Base-by-base conservation (phyloP, 495 filamentous ascomycete species). In the Aspergillus ellipticus region DNA sequence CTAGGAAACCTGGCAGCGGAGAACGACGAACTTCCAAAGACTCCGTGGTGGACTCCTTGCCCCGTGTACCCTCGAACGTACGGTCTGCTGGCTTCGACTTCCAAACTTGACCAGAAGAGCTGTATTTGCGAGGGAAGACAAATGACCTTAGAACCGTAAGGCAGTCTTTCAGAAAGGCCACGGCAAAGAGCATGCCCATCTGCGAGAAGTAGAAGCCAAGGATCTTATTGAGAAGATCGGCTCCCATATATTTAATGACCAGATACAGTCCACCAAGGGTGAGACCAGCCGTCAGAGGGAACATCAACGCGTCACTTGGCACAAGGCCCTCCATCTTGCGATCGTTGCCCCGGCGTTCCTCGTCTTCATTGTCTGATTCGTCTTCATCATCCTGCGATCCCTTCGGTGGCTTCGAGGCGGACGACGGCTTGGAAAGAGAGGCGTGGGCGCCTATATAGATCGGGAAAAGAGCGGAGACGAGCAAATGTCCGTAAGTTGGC, bases 171-270 rank as follows among this genome's bases (percentile, higher is more conserved):
- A 86, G 58, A 15, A 96, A 76, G 28, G 82, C 82, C 13, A 82
- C 77, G 20, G 94, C 77, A 47, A 89, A 87, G 51, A 89, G 86
- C 13, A 96, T 66, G 0, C 90, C 89, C 70, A 94, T 84, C 42
- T 80, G 65, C 1, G 89, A 90, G 69, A 96, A 90, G 73, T 98
- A 97, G 62, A 80, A 86, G 33, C 87, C 86, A 11, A 98, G 73
- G 17, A 95, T 82, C 73, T 87, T 89, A 72, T 93, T 97, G 61
- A 98, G 62, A 9, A 94, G 71, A 9, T 82, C 76, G 0, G 93
- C 89, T 59, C 94, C 80, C 22, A 96, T 79, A 80, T 86, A 95
- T 63, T 95, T 90, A 66, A 97, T 90, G 50, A 96, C 77, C 63
- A 92, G 83, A 71, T 97, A 97, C 11, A 98, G 78, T 0, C 84